phyloP scores from a whole-genome alignment of 495 filamentous ascomycete genomes.

The Haplographium delicatum region DNA sequence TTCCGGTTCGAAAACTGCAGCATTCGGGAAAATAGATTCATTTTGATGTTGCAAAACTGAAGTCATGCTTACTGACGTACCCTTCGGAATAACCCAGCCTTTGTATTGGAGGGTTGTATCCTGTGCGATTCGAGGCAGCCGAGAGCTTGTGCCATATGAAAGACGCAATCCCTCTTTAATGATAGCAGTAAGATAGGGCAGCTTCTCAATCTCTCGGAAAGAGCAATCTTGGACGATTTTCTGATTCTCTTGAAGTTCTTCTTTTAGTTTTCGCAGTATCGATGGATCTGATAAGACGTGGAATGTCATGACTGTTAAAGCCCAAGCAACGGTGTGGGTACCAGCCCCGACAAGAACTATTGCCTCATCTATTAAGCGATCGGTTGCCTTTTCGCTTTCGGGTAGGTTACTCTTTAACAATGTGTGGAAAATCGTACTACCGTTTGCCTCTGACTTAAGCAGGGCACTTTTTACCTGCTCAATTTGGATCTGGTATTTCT shows the following conservation, averaged over 20 bases:
- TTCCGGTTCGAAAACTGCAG: constrained; percentile 34
- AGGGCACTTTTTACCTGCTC: too few relatives aligned
- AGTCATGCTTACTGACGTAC: constrained; percentile 39
- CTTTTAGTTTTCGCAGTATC: constrained; percentile 24
- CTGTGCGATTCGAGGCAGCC: constrained; percentile 14
- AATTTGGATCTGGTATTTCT: too few relatives aligned
- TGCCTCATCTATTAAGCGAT: constrained; percentile 28
- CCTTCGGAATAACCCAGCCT: constrained; percentile 26
- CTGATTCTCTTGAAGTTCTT: too few relatives aligned
- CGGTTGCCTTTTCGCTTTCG: constrained; percentile 24
- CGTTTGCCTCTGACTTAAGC: too few relatives aligned
- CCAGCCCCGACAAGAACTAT: constrained; percentile 20
- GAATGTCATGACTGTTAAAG: constrained; percentile 28
- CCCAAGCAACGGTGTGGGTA: constrained; percentile 12
- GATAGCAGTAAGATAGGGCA: constrained; percentile 41
- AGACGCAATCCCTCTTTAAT: constrained; percentile 40
- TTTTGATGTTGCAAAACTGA: constrained; percentile 34
- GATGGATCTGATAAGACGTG: constrained; percentile 26
- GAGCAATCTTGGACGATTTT: too few relatives aligned
- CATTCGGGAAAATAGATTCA: constrained; percentile 31
- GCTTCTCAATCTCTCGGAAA: constrained; percentile 28
- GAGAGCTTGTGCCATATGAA: constrained; percentile 31
- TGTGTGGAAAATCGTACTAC: background rate
- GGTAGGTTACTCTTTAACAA: constrained; percentile 14
- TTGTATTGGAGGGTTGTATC: constrained; percentile 21